These are phyloP conservation scores for Solanum bukasovii DNA, from an alignment of 257 asterid genomes.

Conservation along the genomic window DNA sequence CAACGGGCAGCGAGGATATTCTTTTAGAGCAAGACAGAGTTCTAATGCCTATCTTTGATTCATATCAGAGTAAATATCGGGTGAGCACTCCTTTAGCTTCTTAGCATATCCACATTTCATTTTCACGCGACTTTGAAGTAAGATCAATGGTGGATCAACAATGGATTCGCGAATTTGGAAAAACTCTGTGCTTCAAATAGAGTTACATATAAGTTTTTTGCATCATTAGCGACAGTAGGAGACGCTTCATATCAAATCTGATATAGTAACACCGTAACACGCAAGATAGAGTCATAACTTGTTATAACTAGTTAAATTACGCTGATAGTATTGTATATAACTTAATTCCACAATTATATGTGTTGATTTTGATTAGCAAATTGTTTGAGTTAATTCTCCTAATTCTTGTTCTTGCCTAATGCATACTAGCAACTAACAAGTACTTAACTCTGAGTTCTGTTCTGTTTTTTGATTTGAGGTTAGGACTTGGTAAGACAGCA, in stretches of 20 bases:
- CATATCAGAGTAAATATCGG: neutral
- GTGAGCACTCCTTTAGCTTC: slow-evolving; percentile 7
- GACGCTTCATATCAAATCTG: neutral
- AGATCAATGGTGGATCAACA: neutral
- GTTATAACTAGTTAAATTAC: neutral
- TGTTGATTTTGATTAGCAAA: neutral
- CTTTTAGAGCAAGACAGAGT: slow-evolving; percentile 46
- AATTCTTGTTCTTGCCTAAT: neutral
- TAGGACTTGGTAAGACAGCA: slow-evolving; percentile 55
- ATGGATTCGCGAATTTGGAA: neutral
- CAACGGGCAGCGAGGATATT: slow-evolving; percentile 16
- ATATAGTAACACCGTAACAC: neutral
- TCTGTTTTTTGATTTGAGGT: neutral
- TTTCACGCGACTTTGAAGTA: neutral
- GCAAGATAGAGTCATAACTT: neutral
- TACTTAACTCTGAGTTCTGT: neutral
- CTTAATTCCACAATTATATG: neutral
- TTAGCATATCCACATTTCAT: neutral
- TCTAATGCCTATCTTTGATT: slow-evolving; percentile 20
- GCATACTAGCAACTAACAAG: neutral
- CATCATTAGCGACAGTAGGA: neutral
- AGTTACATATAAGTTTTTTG: neutral
- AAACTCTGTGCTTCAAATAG: neutral
- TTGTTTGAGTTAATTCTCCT: neutral
- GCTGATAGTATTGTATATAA: neutral